Evolutionary conservation across 441 rosid species (phyloP).

Genomic region (Arabidopsis lyrata): DNA sequence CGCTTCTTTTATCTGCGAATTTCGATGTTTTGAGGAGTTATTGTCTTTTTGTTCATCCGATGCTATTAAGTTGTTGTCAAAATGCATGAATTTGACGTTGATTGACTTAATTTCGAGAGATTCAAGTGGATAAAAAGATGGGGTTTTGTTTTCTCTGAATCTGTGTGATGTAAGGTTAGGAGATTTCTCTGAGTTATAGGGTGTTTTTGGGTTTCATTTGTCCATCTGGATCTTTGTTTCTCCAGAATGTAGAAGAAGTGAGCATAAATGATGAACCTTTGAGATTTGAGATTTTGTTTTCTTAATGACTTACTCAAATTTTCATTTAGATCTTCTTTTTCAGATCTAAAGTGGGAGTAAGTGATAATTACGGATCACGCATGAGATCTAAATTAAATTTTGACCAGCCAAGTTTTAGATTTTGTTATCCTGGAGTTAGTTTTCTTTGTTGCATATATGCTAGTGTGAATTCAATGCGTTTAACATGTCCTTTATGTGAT

Average conservation of each 20-base stretch:
- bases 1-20: constrained; percentile 10
- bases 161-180: constrained; percentile 17
- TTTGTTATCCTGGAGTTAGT: not conserved
- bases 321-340: constrained; percentile 1
- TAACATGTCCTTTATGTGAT: constrained; percentile 6
- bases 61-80: constrained; percentile 35
- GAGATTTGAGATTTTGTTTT: constrained; percentile 31
- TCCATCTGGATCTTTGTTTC: constrained; percentile 30
- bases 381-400: constrained; percentile 26
- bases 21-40: not conserved
- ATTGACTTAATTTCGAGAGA: constrained; percentile 13
- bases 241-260: constrained; percentile 11
- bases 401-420: not conserved
- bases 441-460: not conserved
- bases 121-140: constrained; percentile 1
- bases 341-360: constrained; percentile 26
- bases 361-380: constrained; percentile 24
- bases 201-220: constrained; percentile 13
- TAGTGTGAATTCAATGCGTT: constrained; percentile 3
- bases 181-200: not conserved
- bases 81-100: constrained; percentile 36
- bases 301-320: not conserved
- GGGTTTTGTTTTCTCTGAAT: constrained; percentile 29
- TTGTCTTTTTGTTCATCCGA: not conserved
- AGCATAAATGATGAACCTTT: constrained; percentile 30